Percentiles rank a stretch among this genome's conserved stretches.
These are phyloP conservation scores for Penicillium atrosanguineum DNA, from an alignment of 495 filamentous ascomycete species.

Conservation along the genomic window DNA sequence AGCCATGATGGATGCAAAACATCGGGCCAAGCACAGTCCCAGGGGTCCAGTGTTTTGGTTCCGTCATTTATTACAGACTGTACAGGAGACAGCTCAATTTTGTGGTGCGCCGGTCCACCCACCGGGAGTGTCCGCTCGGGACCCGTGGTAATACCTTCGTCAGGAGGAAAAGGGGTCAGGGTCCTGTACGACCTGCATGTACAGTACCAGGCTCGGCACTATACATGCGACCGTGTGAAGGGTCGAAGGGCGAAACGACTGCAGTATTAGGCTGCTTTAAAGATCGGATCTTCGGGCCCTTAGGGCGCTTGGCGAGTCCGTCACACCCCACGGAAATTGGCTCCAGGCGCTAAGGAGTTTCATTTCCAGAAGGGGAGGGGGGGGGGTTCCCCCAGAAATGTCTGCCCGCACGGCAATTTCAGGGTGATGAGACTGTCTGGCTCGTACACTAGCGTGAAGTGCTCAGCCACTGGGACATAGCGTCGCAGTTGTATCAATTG, in stretches of 20 bases:
- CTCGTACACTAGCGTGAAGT: background rate
- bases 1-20: background rate
- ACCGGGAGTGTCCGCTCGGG: constrained; percentile 20
- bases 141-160: constrained; percentile 6
- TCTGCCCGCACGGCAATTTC: background rate
- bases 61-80: background rate
- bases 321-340: constrained; percentile 14
- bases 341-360: constrained; percentile 8
- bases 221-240: background rate
- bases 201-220: background rate
- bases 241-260: background rate
- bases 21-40: background rate
- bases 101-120: constrained; percentile 4
- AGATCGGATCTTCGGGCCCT: background rate
- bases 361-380: constrained; percentile 2
- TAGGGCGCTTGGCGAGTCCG: background rate
- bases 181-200: background rate
- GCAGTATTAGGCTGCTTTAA: background rate
- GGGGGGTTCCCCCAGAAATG: background rate
- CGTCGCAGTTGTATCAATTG: background rate
- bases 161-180: background rate
- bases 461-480: background rate
- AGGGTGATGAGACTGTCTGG: background rate
- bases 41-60: background rate
- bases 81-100: background rate